Conservation (phyloP, 2,329 filamentous ascomycete genomes). For the Aspergillus transmontanensis region DNA sequence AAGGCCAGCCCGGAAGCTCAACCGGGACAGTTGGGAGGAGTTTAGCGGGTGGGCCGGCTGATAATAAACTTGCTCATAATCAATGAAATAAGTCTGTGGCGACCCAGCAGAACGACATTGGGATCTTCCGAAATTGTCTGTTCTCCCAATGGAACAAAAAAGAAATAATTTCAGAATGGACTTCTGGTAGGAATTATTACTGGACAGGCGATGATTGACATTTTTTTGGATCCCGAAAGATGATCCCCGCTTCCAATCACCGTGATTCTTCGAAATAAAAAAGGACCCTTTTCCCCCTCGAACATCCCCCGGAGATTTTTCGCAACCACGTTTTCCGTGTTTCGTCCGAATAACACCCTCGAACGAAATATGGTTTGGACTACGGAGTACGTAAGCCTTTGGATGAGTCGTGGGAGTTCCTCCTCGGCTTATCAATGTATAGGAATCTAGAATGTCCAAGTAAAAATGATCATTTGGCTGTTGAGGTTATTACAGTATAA, state of each 20-base stretch:
- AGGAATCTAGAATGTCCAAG: not conserved
- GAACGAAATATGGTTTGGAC: not conserved
- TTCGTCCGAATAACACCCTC: conserved; percentile 10
- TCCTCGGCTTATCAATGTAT: not conserved
- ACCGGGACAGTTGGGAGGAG: conserved; percentile 12
- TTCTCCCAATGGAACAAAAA: not conserved
- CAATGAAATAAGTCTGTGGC: not conserved
- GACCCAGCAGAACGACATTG: not conserved
- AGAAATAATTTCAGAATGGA: not conserved
- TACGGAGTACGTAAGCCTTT: not conserved
- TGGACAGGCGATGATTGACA: conserved; percentile 11
- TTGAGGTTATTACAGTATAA: not conserved
- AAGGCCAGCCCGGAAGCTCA: conserved; percentile 11
- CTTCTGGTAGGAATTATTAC: not conserved
- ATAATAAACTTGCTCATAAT: conserved; percentile 8
- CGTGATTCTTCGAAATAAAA: not conserved
- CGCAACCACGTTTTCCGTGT: conserved; percentile 8
- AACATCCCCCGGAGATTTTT: conserved; percentile 14
- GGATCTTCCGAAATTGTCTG: not conserved
- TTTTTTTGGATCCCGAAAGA: conserved; percentile 10
- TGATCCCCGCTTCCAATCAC: conserved; percentile 15
- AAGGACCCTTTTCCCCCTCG: not conserved
- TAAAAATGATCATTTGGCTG: not conserved
- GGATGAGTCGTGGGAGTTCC: not conserved
- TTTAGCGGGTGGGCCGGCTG: conserved; percentile 14